Evolutionary conservation across 345 rosid genomes (phyloP), one percentile per base, ranked within the genome.

Genomic region (Gossypium herbaceum): DNA sequence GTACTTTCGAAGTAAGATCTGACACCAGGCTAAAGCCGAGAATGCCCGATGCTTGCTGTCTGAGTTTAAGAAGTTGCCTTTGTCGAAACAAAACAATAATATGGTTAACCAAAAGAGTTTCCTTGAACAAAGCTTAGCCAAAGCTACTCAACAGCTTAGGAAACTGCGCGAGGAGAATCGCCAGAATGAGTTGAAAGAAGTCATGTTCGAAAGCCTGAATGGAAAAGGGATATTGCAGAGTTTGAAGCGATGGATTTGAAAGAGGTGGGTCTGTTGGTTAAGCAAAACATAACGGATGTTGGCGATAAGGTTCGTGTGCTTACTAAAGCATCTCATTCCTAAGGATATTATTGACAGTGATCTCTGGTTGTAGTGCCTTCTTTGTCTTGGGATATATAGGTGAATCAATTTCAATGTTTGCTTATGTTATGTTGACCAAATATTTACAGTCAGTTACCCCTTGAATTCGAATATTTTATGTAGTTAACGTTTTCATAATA

Each of bases 31-130:
- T 65, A 65, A 65, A 65, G 19, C 70, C 5, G 34, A 29, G 5
- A 3, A 29, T 29, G 27, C 52, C 11, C 79, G 74, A 56, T 75
- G 52, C 9, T 4, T 84, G 1, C 12, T 84, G 4, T n/a, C 81
- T 0, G 56, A 45, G 22, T 81, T 78, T 5, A 73, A 58, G 19
- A 22, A 48, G 13, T 4, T 81, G 65, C 73, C 81, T 73, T 79
- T 0, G 71, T 63, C 13, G 39, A 34, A 34, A 34, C 39, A 34
- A 34, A 34, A 34, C 1, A 83, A 78, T 66, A 78, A 79, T 25
- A 83, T 81, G 79, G 60, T 83, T 65, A 76, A 81, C 44, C 80
- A 81, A 51, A 76, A 80, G 75, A 66, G 71, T 0, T 81, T 81
- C 48, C 61, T 81, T 19, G 11, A 34, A 10, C 71, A 79, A 11